These are phyloP conservation scores for Boletus reticuloceps DNA, from an alignment of 768 basidiomycete species.

Conservation along the genomic window DNA sequence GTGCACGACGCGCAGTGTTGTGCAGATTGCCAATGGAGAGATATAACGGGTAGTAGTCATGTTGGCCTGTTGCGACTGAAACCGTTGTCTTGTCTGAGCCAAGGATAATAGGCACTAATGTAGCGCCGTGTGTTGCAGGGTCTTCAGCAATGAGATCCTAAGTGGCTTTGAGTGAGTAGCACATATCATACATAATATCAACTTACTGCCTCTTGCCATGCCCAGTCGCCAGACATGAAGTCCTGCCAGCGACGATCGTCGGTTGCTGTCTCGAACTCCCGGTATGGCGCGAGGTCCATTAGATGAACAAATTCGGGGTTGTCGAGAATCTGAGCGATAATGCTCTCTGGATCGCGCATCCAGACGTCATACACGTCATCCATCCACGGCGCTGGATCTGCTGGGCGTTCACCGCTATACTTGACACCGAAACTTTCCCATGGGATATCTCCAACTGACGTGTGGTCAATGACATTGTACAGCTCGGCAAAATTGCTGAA, in stretches of 20 bases:
- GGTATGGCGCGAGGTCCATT: neutral
- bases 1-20: too few relatives aligned
- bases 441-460: neutral
- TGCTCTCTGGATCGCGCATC: neutral
- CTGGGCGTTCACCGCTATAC: neutral
- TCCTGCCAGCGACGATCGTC: neutral
- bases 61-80: neutral
- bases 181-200: neutral
- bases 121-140: neutral
- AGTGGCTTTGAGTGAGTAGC: neutral
- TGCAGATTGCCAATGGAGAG: neutral
- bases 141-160: neutral
- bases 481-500: neutral
- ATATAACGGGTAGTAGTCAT: neutral
- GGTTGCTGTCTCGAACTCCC: neutral
- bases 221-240: slow-evolving; percentile 2
- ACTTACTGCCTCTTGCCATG: slow-evolving; percentile 5
- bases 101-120: neutral
- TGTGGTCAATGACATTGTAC: neutral
- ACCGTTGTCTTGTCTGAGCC: neutral
- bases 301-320: neutral
- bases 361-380: neutral
- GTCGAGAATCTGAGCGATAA: neutral
- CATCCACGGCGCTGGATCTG: neutral
- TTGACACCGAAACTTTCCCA: neutral